Percentiles rank a stretch among this genome's conserved stretches.
Conservation (phyloP, 257 asterid species). For the Solanum peruvianum region DNA sequence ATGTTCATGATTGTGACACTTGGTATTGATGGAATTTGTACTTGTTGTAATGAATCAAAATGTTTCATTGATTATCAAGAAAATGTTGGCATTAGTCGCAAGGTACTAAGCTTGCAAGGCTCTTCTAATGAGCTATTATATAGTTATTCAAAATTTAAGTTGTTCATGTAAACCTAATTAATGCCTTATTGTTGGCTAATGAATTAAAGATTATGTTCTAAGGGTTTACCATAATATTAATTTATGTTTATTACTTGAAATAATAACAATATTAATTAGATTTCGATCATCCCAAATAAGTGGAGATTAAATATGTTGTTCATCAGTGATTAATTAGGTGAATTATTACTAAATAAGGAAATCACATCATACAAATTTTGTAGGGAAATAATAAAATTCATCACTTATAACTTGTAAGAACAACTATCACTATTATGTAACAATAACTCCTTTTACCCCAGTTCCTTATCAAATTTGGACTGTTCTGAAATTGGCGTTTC, state of each 20-base stretch:
- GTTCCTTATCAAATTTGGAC: neutral
- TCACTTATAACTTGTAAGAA: neutral
- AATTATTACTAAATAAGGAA: too few species aligned
- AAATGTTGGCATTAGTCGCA: neutral
- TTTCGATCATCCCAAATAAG: neutral
- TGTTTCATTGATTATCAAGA: neutral
- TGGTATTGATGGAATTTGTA: neutral
- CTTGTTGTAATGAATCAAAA: neutral
- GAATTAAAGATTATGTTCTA: neutral
- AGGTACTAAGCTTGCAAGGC: neutral
- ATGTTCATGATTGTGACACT: too few species aligned
- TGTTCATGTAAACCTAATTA: neutral
- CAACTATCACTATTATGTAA: too few species aligned
- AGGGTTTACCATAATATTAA: neutral
- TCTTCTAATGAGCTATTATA: neutral
- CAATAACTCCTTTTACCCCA: neutral
- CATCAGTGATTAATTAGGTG: neutral
- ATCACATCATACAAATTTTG: neutral
- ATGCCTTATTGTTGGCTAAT: neutral
- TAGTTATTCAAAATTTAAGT: neutral
- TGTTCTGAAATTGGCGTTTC: neutral
- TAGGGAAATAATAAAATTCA: neutral
- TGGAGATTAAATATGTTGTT: neutral
- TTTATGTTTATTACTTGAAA: neutral
- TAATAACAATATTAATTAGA: too few species aligned